Evolutionary conservation across 352 stramenopile species (phyloP).

Genomic region (Phytophthora uliginosa): DNA sequence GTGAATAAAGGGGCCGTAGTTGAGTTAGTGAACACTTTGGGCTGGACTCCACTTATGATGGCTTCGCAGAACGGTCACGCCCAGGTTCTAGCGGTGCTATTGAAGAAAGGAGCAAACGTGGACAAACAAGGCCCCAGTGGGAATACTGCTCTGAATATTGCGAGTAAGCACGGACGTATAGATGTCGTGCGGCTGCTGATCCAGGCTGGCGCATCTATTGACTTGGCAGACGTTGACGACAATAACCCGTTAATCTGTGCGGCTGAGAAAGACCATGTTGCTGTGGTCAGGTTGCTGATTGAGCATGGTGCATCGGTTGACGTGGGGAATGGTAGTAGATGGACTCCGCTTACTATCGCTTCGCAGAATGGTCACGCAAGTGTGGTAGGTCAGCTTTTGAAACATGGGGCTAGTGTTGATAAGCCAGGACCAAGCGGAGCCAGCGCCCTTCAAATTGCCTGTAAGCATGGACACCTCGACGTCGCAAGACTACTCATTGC

Average conservation of each 20-base stretch:
- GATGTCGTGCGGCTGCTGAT: constrained; percentile 14
- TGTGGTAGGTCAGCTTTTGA: background rate
- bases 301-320: constrained; percentile 4
- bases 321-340: background rate
- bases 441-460: background rate
- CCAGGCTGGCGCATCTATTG: constrained; percentile 13
- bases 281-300: constrained; percentile 9
- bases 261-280: background rate
- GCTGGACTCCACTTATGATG: background rate
- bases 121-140: constrained; percentile 9
- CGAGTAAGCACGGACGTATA: background rate
- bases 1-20: background rate
- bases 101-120: constrained; percentile 5
- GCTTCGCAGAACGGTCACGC: constrained; percentile 3
- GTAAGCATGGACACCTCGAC: background rate
- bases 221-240: constrained; percentile 7
- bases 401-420: background rate
- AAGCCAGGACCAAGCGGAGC: background rate
- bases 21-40: background rate
- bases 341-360: constrained; percentile 3
- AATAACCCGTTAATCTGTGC: constrained; percentile 12
- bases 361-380: background rate
- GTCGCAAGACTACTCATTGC: background rate
- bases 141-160: constrained; percentile 1
- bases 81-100: background rate